Evolutionary conservation across 2,329 filamentous ascomycete genomes (phyloP).

Genomic region (Monosporascus cannonballus): DNA sequence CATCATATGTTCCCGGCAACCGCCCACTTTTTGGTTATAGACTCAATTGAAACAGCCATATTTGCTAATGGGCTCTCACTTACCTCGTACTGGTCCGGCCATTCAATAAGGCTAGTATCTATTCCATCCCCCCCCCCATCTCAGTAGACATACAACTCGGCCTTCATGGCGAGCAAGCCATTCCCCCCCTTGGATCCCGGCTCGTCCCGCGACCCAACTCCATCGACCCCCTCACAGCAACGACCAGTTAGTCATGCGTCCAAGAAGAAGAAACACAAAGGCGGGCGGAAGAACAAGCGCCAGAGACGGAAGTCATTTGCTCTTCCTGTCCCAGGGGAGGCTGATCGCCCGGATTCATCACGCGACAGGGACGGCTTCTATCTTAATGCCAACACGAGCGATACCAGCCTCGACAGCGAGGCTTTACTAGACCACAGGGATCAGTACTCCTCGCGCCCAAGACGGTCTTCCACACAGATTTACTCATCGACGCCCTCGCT

Average conservation of each 20-base stretch:
- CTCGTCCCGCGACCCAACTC: constrained; percentile 5
- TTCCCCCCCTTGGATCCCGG: constrained; percentile 55
- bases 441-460: constrained; percentile 46
- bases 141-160: no score
- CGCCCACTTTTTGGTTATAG: no score
- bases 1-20: no score
- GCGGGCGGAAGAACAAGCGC: constrained; percentile 67
- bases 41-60: no score
- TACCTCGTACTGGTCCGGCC: no score
- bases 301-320: constrained; percentile 77
- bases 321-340: constrained; percentile 49
- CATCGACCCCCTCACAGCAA: constrained; percentile 1
- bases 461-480: constrained; percentile 48
- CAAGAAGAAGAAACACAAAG: constrained; percentile 68
- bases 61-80: no score
- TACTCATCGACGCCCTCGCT: constrained; percentile 29
- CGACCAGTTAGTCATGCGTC: constrained; percentile 6
- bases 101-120: no score
- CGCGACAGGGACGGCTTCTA: constrained; percentile 39
- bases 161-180: constrained; percentile 14
- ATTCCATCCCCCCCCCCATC: no score
- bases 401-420: constrained; percentile 84
- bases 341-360: constrained; percentile 22
- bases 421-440: constrained; percentile 71
- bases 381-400: constrained; percentile 57